Evolutionary conservation across 495 filamentous ascomycete genomes (phyloP), one percentile per base, ranked within the genome.

Genomic region (Penicillium waksmanii): DNA sequence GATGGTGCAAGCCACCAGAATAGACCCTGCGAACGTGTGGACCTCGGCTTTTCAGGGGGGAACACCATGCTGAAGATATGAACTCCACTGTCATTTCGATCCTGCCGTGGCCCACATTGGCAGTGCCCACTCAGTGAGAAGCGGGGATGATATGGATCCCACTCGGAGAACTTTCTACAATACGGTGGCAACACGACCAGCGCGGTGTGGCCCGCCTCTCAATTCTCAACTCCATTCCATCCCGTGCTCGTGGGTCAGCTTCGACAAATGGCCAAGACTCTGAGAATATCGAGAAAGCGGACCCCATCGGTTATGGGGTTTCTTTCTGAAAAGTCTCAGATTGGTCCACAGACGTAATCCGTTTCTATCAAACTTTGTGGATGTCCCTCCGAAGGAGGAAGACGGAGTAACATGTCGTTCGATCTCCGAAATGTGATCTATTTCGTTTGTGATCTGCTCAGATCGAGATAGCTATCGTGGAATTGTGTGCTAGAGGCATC

Each of bases 1-100:
- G 5, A 25, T 48, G 46, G 46, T 48, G 46, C 46, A 48, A 23
- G 46, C 46, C 46, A 48, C 46, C 46, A 27, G 31, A 48, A 27
- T 27, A 48, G 46, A 48, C 46, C 46, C 46, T 48, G 23, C 46
- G 46, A 48, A 48, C 46, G 23, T 23, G 46, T 48, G 46, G 46
- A 48, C 46, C 46, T 48, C 46, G 46, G 46, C 23, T 48, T 48
- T 48, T 25, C 18, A 48, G 46, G 46, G 46, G 46, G 4, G 27
- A 31, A 31, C 42, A 18, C 42, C 46, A 21, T 48, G 46, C 46
- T 25, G 46, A 23, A 48, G 46, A 23, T 48, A n/a, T 19, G 11
- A 25, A 25, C 18, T 48, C 46, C 46, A 48, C 46, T 7, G 19
- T 27, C 19, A 48, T 10, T 48, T 27, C 19, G 21, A 48, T 48